Evolutionary conservation across 1,284 basidiomycete species (phyloP), one percentile per base, ranked within the genome.

Genomic region (Boletus sp.): DNA sequence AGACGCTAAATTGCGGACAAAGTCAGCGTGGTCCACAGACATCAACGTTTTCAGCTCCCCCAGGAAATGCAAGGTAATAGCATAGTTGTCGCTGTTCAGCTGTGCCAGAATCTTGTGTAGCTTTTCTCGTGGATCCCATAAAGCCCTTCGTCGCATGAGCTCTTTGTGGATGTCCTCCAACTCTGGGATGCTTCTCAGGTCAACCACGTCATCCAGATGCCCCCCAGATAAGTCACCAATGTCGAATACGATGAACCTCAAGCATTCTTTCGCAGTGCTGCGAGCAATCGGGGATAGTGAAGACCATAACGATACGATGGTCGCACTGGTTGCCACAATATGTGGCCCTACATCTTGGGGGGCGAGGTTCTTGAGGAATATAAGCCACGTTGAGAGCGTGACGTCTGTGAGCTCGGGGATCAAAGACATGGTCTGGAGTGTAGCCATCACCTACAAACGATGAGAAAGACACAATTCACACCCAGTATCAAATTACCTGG

Each of bases 281-380:
- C 77, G 80, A 41, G 84, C 80, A 5, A 66, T 60, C 0, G 67
- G 48, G 12, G 80, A 77, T 48, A 98, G 81, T 1, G 68, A 71
- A 3, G 76, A 62, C 96, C 96, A 99, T 1, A 78, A 76, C 2
- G 82, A 76, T 6, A 94, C 79, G 38, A 98, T 76, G 1, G 90
- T 84, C 1, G 96, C 94, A 25, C 86, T 91, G 0, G 92, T 96
- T 5, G 90, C 81, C 3, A 93, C 94, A 36, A 96, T 78, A 61
- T 93, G 85, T 1, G 91, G 83, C 1, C 90, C 88, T 22, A 95
- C 74, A 52, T 98, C 94, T 30, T 70, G 68, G 22, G 81, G 78
- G 5, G 76, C 72, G 34, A 97, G 69, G 1, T 82, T 84, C 7
- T 73, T 78, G 55, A 97, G 73, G 67, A 98, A 96, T 16, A 72